These are phyloP conservation scores for Vigna unguiculata DNA, from an alignment of 306 rosid genomes.

Conservation along the genomic window DNA sequence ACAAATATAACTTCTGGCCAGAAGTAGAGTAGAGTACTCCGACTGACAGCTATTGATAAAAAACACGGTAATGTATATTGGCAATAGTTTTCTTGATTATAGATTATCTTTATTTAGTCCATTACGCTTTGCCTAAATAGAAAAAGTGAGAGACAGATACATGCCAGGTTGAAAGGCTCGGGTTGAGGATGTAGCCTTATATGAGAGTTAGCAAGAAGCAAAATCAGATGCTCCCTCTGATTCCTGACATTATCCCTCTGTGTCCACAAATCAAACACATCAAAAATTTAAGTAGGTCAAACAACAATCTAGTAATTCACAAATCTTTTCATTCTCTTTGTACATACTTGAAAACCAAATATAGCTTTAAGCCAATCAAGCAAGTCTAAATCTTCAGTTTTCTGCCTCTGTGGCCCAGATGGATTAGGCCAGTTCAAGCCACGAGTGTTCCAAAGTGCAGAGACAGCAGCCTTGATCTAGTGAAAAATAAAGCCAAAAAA, in stretches of 20 bases:
- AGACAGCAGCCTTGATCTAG: slow-evolving; percentile 91
- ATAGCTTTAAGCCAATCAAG: slow-evolving; percentile 98
- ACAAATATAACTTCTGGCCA: slow-evolving; percentile 27
- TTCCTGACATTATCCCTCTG: slow-evolving; percentile 95
- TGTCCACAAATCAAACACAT: slow-evolving; percentile 49
- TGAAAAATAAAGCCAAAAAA: slow-evolving; percentile 42
- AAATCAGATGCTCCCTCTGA: slow-evolving; percentile 92
- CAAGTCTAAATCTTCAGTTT: slow-evolving; percentile 78
- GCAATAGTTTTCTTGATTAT: slow-evolving; percentile 31
- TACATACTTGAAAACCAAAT: slow-evolving; percentile 94
- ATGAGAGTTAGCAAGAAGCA: slow-evolving; percentile 88
- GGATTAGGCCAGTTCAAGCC: slow-evolving; percentile 94
- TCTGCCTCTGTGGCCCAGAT: slow-evolving; percentile 81
- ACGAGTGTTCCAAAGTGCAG: slow-evolving; percentile 75
- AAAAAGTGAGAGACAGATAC: slow-evolving; percentile 38
- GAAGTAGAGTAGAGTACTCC: slow-evolving; percentile 32
- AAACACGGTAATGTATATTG: background rate
- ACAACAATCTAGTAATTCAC: slow-evolving; percentile 24
- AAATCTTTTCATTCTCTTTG: slow-evolving; percentile 24
- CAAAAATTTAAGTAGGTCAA: slow-evolving; percentile 36
- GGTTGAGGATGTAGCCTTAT: slow-evolving; percentile 91
- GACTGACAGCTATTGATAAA: background rate
- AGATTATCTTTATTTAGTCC: slow-evolving; percentile 29
- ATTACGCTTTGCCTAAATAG: slow-evolving; percentile 1
- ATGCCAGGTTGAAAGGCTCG: slow-evolving; percentile 91